Evolutionary conservation across 306 rosid species (phyloP), one percentile per base, ranked within the genome.

Genomic region (Vigna angularis): DNA sequence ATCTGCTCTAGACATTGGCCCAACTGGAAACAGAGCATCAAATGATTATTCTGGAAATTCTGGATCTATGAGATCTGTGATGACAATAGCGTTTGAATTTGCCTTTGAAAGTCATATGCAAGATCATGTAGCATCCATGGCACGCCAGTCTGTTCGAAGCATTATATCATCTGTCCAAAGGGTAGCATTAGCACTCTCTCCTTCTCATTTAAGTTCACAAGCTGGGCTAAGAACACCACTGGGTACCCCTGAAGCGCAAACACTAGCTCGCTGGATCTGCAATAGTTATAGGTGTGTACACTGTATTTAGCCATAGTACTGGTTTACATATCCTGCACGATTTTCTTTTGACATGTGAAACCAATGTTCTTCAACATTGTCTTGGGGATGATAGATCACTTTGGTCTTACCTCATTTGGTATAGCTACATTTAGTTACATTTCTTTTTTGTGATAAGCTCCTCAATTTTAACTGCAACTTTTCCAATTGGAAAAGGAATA

Each of bases 61-160:
- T 77, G 93, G 94, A 48, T 91, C 91, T 64, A 71, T 88, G 82
- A 93, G 98, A 88, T 96, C 99, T 57, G 99, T 96, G 83, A 93
- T 96, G 98, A 96, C 98, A 9, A 93, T 96, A 75, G 99, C 99
- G 62, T 96, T 96, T 88, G 97, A 96, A 75, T 96, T 96, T 89
- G 98, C 98, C 42, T 96, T 89, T 63, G 98, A 96, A 85, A 96
- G 93, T 83, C 99, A 96, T 66, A 87, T 96, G 99, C 99, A 93
- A 83, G 99, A 96, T 16, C 96, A 96, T 81, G 99, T 96, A 17
- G 98, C 98, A 13, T 85, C 97, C 40, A 93, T 96, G 99, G 99
- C 99, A 66, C 93, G 99, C 0, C 99, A 96, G 71, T 96, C 91
- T 79, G 94, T 96, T 71, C 97, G 99, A 55, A 96, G 98, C 92